A percentile compares a stretch with the other conserved stretches of the same genome.
Conservation (phyloP, 1,284 basidiomycete genomes). For the Heterobasidion occidentale region DNA sequence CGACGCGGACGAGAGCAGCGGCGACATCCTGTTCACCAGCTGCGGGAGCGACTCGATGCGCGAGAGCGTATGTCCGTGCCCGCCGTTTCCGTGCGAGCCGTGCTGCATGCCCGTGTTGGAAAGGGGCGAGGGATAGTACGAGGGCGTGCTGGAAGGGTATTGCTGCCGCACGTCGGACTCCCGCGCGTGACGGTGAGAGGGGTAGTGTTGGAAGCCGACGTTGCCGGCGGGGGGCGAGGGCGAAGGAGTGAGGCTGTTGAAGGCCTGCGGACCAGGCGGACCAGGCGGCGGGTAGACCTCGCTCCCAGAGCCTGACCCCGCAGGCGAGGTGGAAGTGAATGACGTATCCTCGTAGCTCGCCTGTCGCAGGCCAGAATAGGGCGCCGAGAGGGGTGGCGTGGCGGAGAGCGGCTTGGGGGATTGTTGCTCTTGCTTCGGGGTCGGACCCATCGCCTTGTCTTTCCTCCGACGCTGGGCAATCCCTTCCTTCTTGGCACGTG, state of each 20-base stretch:
- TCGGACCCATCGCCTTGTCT: constrained; percentile 23
- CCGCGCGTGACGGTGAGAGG: constrained; percentile 6
- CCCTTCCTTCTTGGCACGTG: constrained; percentile 78
- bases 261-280: constrained; percentile 28
- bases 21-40: constrained; percentile 28
- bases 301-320: constrained; percentile 42
- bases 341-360: constrained; percentile 41
- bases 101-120: constrained; percentile 21
- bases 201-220: constrained; percentile 33
- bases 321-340: constrained; percentile 40
- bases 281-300: constrained; percentile 45
- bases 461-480: constrained; percentile 35
- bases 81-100: not conserved
- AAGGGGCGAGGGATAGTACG: constrained; percentile 33
- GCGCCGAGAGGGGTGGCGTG: constrained; percentile 30
- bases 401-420: constrained; percentile 28
- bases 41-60: constrained; percentile 24
- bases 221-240: constrained; percentile 48
- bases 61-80: constrained; percentile 11
- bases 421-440: constrained; percentile 23
- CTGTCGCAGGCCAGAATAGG: constrained; percentile 25
- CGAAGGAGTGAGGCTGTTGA: constrained; percentile 40
- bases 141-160: constrained; percentile 12
- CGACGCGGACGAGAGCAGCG: constrained; percentile 31
- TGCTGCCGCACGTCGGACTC: constrained; percentile 6